Evolutionary conservation across 768 basidiomycete genomes (phyloP).

Genomic region (Chalciporus sphaerocephalus): DNA sequence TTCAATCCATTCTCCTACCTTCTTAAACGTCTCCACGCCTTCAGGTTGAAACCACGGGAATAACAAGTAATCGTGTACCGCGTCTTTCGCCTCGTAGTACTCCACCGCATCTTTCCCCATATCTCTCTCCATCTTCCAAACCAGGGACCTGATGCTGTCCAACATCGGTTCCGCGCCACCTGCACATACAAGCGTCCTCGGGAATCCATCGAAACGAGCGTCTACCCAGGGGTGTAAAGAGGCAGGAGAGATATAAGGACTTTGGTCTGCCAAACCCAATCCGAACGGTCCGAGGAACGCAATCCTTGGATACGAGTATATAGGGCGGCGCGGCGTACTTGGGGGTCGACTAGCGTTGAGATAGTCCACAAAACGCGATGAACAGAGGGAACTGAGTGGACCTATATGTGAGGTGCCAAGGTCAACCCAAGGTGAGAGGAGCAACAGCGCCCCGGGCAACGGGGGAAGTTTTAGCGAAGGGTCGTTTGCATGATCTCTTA

Average conservation of each 20-base stretch:
- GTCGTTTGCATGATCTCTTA: slow-evolving; percentile 20
- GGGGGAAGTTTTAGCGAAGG: slow-evolving; percentile 15
- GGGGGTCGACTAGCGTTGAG: no score
- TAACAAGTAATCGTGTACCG: slow-evolving; percentile 49
- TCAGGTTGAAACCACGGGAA: slow-evolving; percentile 56
- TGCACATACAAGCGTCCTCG: slow-evolving; percentile 54
- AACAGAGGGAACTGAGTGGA: slow-evolving; percentile 36
- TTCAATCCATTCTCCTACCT: slow-evolving; percentile 46
- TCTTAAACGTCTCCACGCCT: slow-evolving; percentile 43
- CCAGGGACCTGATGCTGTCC: slow-evolving; percentile 49
- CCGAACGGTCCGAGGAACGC: slow-evolving; percentile 52
- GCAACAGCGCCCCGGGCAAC: slow-evolving; percentile 29
- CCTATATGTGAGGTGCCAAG: slow-evolving; percentile 19
- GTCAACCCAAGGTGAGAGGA: slow-evolving; percentile 34
- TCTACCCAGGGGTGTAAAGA: slow-evolving; percentile 38
- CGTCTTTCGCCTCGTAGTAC: slow-evolving; percentile 50
- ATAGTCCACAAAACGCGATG: slow-evolving; percentile 25
- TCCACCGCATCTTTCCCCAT: slow-evolving; percentile 43
- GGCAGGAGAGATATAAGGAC: slow-evolving; percentile 58
- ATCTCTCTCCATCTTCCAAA: slow-evolving; percentile 49
- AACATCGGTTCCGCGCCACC: slow-evolving; percentile 57
- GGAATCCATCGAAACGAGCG: slow-evolving; percentile 51
- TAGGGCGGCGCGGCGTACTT: no score
- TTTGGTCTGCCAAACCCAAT: slow-evolving; percentile 40
- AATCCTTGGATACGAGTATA: slow-evolving; percentile 29